Base-by-base conservation (phyloP, 306 rosid genomes). In the Acacia confusa region DNA sequence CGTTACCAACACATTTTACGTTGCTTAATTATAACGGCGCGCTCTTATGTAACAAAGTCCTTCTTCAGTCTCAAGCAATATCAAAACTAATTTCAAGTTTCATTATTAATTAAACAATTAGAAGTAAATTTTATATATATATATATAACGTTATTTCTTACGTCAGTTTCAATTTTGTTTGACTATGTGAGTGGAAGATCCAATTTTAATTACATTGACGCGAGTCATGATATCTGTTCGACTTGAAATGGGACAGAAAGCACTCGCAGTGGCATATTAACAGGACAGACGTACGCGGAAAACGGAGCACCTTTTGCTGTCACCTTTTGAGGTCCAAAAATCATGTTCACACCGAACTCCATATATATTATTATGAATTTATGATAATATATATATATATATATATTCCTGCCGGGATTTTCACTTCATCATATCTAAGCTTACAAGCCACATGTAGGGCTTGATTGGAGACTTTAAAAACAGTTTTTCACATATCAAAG, bases 271-370 rank as follows among this genome's bases (percentile, higher is more conserved):
- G 67, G 34, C 79, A 78, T 78, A 63, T 16, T 47, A 47, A 27
- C 25, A 81, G 40, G 64, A 57, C 68, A 41, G 48, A 79, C 84
- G 76, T 76, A 82, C 83, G 72, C 78, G 79, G 64, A 50, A 50
- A 81, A 58, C 48, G 63, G 53, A 11, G 14, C 44, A 15, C 17
- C 24, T 52, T 15, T 61, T 53, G 71, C 45, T 38, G 75, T 47
- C 80, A 87, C 58, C 27, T 53, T 65, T 28, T 68, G 75, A 76
- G 0, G 4, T 52, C 34, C 3, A 14, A 24, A 4, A 17, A 44
- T n/a, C 68, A 8, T 14, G 61, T 86, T 83, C 83, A 73, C 83
- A 80, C 81, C 13, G 58, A 41, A 76, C 11, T 13, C 4, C 22
- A 8, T 7, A 22, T 19, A 55, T 47, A 47, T 43, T 43, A 9